Base-by-base conservation (phyloP, 2,329 filamentous ascomycete species). In the Diaporthe nobilis region DNA sequence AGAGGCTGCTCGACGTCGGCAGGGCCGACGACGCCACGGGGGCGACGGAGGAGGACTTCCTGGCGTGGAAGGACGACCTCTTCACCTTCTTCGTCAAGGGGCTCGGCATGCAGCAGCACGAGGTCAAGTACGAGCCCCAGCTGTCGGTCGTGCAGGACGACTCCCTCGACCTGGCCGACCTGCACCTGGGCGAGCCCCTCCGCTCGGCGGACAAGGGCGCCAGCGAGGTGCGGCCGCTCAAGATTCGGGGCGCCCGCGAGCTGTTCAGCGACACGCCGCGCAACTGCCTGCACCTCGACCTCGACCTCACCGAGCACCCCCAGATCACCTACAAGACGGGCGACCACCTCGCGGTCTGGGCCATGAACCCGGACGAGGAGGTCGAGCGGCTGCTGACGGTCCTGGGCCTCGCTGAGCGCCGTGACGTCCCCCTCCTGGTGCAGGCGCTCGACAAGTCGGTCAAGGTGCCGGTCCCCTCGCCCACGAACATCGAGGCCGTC, bases 271-370 rank as follows among this genome's bases (percentile, higher is more conserved):
- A 60, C 37, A 57, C 74, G 17, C 72, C 77, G 44, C 77, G 82
- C 31, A 82, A 82, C 58, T 86, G 83, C 67, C 63, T 85, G 22
- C 83, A 86, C 72, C 79, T 86, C 68, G 85, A 87, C 39, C 76
- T 87, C 9, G 84, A 85, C 70, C 79, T 86, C 13, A 76, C 78
- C 47, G 74, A 80, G 12, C 71, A 79, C 10, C 77, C 80, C 1
- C 78, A 81, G 15, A 77, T 85, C 37, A 78, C 76, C 7, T 87
- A 86, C 77, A 78, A 82, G 65, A 85, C 85, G 2, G 85, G 85
- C 1, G 85, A 86, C 53, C 84, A 87, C 72, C 71, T 87, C 22
- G 83, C 82, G 20, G 75, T 87, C 1, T 86, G 82, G 78, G 84
- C 85, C 2, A 81, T 80, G n/a, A 87, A 86, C 72, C 79, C 85